Conservation (phyloP, 768 basidiomycete species). For the Glaciozyma martinii region DNA sequence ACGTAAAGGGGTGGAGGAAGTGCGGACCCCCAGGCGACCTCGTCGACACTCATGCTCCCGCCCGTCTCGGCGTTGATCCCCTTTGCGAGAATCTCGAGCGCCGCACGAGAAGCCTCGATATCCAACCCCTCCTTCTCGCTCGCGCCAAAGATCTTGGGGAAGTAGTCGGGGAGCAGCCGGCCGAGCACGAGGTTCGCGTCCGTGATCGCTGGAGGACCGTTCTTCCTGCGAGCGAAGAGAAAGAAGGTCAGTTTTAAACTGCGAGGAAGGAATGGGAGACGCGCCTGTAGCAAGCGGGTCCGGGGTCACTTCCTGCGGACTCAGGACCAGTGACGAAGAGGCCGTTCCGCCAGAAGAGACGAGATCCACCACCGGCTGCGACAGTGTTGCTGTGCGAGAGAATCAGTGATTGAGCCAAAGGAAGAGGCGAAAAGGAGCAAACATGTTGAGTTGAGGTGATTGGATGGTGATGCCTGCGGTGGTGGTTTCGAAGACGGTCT, state of each 20-base stretch:
- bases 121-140: conserved; percentile 78
- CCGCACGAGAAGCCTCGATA: conserved; percentile 54
- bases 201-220: conserved; percentile 81
- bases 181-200: conserved; percentile 88
- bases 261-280: background rate
- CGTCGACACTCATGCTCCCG: conserved; percentile 58
- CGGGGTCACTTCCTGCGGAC: conserved; percentile 87
- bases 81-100: conserved; percentile 59
- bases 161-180: conserved; percentile 76
- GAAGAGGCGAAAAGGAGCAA: background rate
- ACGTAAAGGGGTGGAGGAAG: too few species aligned
- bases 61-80: conserved; percentile 55
- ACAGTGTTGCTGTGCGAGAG: background rate
- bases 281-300: conserved; percentile 75
- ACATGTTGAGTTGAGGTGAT: conserved; percentile 91
- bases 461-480: conserved; percentile 95
- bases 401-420: background rate
- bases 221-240: conserved; percentile 46
- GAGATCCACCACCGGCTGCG: conserved; percentile 83
- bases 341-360: conserved; percentile 61
- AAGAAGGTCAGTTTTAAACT: background rate
- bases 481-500: conserved; percentile 86
- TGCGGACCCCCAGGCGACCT: conserved; percentile 65
- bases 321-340: conserved; percentile 85
- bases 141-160: conserved; percentile 90